Evolutionary conservation across 2,329 filamentous ascomycete genomes (phyloP).

Genomic region (Sporothrix humicola): DNA sequence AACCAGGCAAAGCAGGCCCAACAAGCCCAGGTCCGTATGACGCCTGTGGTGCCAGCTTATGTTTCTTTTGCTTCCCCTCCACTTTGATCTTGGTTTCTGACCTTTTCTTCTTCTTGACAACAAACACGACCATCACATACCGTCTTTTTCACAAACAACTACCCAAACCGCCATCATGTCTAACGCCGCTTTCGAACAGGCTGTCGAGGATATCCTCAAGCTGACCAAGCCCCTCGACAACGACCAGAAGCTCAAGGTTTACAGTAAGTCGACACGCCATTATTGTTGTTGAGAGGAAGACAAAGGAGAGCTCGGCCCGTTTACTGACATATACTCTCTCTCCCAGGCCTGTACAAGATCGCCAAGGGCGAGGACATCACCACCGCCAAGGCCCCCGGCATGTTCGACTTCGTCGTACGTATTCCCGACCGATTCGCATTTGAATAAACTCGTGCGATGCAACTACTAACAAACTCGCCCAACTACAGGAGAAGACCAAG

Average conservation of each 20-base stretch:
- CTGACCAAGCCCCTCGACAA: not conserved
- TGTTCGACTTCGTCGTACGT: constrained; percentile 63
- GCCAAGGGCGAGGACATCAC: constrained; percentile 62
- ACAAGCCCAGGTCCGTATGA: constrained; percentile 4
- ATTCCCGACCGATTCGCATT: too few species aligned
- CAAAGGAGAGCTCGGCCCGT: not conserved
- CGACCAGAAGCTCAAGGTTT: not conserved
- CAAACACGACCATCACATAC: not conserved
- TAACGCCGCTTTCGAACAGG: constrained; percentile 6
- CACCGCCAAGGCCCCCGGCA: constrained; percentile 64
- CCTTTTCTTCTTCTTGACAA: not conserved
- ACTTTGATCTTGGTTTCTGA: not conserved
- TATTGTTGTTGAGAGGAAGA: not conserved
- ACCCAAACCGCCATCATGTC: constrained; percentile 13
- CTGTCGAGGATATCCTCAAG: constrained; percentile 8
- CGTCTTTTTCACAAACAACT: not conserved
- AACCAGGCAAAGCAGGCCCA: constrained; percentile 14
- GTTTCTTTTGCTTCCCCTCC: not conserved
- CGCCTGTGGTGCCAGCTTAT: not conserved
- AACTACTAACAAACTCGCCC: not conserved
- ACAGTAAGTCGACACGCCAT: not conserved
- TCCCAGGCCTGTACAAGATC: constrained; percentile 63
- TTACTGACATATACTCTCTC: not conserved
- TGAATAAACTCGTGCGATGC: too few species aligned
- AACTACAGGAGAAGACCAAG: constrained; percentile 75